These are phyloP conservation scores for Dianthus caryophyllus DNA, from an alignment of 148 eudicot species.

Conservation along the genomic window DNA sequence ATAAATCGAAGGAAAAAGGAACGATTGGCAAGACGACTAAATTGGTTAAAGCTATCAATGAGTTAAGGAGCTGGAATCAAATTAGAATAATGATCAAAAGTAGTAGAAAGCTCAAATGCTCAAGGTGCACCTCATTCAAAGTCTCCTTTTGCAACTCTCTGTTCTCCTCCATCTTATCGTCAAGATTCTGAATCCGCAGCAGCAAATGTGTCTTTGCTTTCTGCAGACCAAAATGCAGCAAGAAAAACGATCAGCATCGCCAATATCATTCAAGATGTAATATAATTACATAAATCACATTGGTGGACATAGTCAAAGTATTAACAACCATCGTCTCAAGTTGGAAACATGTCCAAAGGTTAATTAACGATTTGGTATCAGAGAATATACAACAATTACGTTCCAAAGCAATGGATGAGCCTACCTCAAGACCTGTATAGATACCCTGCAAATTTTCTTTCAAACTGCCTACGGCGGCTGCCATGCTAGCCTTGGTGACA, in stretches of 20 bases:
- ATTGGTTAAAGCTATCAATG: too few relatives aligned
- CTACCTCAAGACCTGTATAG: constrained; percentile 66
- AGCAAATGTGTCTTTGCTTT: constrained; percentile 74
- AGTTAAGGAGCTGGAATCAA: background rate
- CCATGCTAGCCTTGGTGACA: constrained; percentile 77
- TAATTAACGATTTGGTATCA: background rate
- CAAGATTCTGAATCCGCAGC: constrained; percentile 69
- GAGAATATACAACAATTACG: background rate
- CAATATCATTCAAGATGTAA: background rate
- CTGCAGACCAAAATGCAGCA: constrained; percentile 29
- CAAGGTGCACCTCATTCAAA: constrained; percentile 45
- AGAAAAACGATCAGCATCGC: constrained; percentile 6
- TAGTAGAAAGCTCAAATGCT: constrained; percentile 2
- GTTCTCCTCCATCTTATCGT: constrained; percentile 76
- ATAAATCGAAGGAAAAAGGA: too few relatives aligned
- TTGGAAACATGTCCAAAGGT: background rate
- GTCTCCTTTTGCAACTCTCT: constrained; percentile 60
- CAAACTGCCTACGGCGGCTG: constrained; percentile 69
- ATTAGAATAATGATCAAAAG: background rate
- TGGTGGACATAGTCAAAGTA: background rate
- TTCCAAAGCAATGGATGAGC: constrained; percentile 16
- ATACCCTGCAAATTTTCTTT: constrained; percentile 75
- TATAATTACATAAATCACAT: background rate
- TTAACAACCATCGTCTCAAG: background rate
- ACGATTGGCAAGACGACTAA: too few relatives aligned